Base-by-base conservation (phyloP, 331 rosid species). In the Pyracantha coccinea region DNA sequence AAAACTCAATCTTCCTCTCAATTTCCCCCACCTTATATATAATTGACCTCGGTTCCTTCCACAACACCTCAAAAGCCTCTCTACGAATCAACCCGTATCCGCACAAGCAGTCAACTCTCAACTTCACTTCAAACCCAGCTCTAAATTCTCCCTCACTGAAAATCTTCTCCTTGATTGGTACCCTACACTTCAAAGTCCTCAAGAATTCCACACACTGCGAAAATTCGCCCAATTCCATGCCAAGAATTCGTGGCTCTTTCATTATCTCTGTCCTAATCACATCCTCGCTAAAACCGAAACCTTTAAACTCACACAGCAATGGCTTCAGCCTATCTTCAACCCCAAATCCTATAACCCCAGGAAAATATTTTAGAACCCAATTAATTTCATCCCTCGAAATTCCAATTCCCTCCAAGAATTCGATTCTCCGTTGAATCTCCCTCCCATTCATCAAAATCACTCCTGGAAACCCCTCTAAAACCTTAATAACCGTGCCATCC, bases 41-140 rank as follows among this genome's bases (percentile, higher is more conserved):
- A 53, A 91, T 84, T 78, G 91, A 60, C 80, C 97, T 86, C 1
- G 93, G 96, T 57, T 93, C 97, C 69, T 90, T 91, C 94, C 97
- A 87, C 47, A 91, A 59, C 24, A 91, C 74, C 83, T 88, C 93
- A 25, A 89, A 86, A 14, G 98, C 90, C 59, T 90, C 91, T 50
- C 88, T 88, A 7, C 88, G 85, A 68, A 77, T 89, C 83, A 91
- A 79, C 44, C 96, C 96, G 4, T 82, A 81, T 66, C 72, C 54
- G 66, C 98, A 90, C 81, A 94, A 87, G 77, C 92, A 94, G 75
- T 88, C 96, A n/a, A 91, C 87, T 78, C 91, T 82, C 57, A 82
- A 24, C 62, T 91, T 93, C 76, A 88, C 96, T 69, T 87, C 89
- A 73, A 94, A 88, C 41, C 90, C 91, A 69, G 95, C 95, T 74